Evolutionary conservation across 83 land plant species (phyloP), one percentile per base, ranked within the genome.

Genomic region (Isoetes engelmannii): DNA sequence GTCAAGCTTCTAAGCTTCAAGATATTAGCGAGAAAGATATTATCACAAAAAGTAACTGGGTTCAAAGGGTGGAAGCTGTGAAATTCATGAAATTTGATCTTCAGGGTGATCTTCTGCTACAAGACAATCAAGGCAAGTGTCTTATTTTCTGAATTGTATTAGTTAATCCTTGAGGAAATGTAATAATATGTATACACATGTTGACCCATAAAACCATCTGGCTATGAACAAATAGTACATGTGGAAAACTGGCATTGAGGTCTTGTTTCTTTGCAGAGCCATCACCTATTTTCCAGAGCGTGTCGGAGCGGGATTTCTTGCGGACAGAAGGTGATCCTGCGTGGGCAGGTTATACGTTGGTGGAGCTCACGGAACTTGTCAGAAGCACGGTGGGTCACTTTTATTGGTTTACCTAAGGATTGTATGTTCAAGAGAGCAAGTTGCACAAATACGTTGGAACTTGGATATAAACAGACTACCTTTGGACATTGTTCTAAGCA

Each of bases 301-400:
- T 84, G 18, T 78, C 84, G 48, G 89, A 88, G 69, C 87, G 99
- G 63, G 99, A 95, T 72, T 79, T 81, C 51, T 68, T 91, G 43
- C 75, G 97, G 41, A 83, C 90, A 65, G 99, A 95, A 59, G 99
- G 99, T 1, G 91, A 88, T 75, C 97, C 99, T 80, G 86, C 79
- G 44, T 81, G 80, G 62, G 77, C 77, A 47, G 99, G 99, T 21
- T 95, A 95, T 58, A 88, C 97, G 65, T 79, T 95, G 61, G 86
- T 83, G 67, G 99, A 95, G 65, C 93, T 90, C 60, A 80, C 84
- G 20, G 79, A 82, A 48, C 91, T 95, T 41, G 83, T 69, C 59
- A 61, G 97, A 57, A 95, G 99, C 76, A 75, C 83, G 80, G 99
- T 95, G 17, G 57, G 97, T 80, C 5, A 50, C 18, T 5, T 2